These are phyloP conservation scores for Pleurotus giganteus DNA, from an alignment of 768 basidiomycete species.

Conservation along the genomic window DNA sequence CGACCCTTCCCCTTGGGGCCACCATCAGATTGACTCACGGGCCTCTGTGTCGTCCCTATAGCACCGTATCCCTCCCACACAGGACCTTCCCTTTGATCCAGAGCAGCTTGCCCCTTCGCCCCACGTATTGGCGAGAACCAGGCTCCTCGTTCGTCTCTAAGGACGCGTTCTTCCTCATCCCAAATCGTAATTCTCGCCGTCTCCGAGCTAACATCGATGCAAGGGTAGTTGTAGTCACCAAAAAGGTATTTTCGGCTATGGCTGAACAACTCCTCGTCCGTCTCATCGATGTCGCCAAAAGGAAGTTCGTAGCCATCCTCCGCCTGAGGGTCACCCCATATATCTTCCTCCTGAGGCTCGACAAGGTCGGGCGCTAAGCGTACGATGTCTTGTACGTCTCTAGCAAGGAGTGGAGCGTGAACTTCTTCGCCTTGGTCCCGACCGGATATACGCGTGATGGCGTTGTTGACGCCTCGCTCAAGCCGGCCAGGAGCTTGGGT, in stretches of 20 bases:
- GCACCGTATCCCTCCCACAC: conserved; percentile 61
- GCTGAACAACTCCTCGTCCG: conserved; percentile 73
- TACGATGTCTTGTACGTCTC: conserved; percentile 62
- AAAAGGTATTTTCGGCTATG: conserved; percentile 81
- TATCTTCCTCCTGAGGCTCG: conserved; percentile 36
- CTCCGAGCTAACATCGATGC: conserved; percentile 85
- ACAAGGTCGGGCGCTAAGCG: conserved; percentile 60
- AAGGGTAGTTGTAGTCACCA: conserved; percentile 89
- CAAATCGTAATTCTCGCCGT: conserved; percentile 61
- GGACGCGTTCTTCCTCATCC: conserved; percentile 83
- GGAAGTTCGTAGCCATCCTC: conserved; percentile 56
- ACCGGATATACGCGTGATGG: conserved; percentile 39
- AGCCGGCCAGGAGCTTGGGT: conserved; percentile 36
- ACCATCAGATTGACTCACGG: neutral
- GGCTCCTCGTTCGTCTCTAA: conserved; percentile 71
- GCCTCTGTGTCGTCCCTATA: conserved; percentile 31
- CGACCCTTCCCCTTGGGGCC: conserved; percentile 10
- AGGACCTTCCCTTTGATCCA: conserved; percentile 36
- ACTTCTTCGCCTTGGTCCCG: conserved; percentile 51
- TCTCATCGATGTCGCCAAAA: conserved; percentile 67
- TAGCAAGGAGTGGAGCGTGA: conserved; percentile 70
- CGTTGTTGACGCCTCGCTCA: conserved; percentile 40
- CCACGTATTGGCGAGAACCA: conserved; percentile 65
- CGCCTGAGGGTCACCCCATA: conserved; percentile 32
- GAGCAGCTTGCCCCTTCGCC: conserved; percentile 36